Conservation (phyloP, 2,329 filamentous ascomycete genomes). For the Drechslerella dactyloides region DNA sequence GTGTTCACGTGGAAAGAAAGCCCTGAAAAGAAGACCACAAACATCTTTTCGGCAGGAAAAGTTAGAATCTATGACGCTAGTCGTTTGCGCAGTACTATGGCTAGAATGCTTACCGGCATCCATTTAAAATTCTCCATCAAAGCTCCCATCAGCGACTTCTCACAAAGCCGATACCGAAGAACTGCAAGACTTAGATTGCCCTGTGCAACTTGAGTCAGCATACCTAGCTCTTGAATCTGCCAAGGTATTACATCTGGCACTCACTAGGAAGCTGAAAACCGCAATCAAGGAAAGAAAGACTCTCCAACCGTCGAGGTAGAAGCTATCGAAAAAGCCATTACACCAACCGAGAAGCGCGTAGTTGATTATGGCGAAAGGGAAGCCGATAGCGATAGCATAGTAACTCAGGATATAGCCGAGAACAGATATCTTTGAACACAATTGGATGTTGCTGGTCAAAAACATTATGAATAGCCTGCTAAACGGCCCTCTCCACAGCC, state of each 20-base stretch:
- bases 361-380: conserved; percentile 70
- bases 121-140: conserved; percentile 68
- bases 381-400: conserved; percentile 72
- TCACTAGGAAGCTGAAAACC: conserved; percentile 66
- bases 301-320: conserved; percentile 70
- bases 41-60: conserved; percentile 1
- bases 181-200: conserved; percentile 63
- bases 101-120: conserved; percentile 62
- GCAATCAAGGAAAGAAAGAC: conserved; percentile 69
- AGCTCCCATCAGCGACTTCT: conserved; percentile 62
- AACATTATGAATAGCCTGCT: conserved; percentile 70
- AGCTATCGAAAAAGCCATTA: conserved; percentile 67
- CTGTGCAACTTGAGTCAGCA: not conserved
- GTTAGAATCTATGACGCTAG: not conserved
- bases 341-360: conserved; percentile 76
- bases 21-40: conserved; percentile 47
- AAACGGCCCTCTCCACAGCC: conserved; percentile 69
- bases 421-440: conserved; percentile 73
- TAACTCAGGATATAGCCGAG: conserved; percentile 74
- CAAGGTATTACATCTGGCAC: not conserved
- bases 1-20: conserved; percentile 28
- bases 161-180: conserved; percentile 68
- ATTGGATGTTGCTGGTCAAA: conserved; percentile 67
- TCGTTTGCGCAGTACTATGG: not conserved
- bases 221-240: conserved; percentile 17